Percentiles rank a stretch among this genome's conserved stretches.
phyloP scores from a whole-genome alignment of 768 basidiomycete species.

The Mycena floridula region DNA sequence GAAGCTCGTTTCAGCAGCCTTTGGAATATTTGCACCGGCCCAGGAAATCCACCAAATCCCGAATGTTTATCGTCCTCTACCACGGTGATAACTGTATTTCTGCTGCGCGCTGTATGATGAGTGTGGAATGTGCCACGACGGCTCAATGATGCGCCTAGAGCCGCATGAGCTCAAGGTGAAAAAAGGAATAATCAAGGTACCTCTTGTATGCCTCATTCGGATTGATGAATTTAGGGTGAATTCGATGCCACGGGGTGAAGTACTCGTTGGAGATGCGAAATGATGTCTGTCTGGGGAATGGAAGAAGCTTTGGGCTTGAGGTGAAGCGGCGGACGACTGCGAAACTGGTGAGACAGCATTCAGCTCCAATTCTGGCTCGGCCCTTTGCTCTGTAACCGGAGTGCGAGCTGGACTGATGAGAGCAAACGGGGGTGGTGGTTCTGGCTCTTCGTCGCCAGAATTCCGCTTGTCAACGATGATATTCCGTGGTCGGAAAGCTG shows the following conservation, averaged over 20 bases:
- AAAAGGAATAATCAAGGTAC: not conserved
- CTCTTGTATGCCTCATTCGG: too few relatives aligned
- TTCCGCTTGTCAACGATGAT: too few relatives aligned
- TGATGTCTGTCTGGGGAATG: slow-evolving; percentile 38
- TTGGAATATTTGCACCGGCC: slow-evolving; percentile 52
- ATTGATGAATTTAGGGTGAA: slow-evolving; percentile 6
- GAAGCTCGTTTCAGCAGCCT: slow-evolving; percentile 30
- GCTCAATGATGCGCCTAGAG: too few relatives aligned
- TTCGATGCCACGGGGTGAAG: not conserved
- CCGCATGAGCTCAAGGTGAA: slow-evolving; percentile 11
- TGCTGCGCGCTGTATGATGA: not conserved
- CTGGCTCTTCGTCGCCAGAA: too few relatives aligned
- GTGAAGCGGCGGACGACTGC: not conserved
- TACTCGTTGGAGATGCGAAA: slow-evolving; percentile 14
- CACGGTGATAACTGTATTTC: too few relatives aligned
- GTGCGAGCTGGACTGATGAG: too few relatives aligned
- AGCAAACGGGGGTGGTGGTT: too few relatives aligned
- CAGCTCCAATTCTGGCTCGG: not conserved
- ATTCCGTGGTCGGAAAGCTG: slow-evolving; percentile 7
- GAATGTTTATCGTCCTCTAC: too few relatives aligned
- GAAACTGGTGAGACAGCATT: slow-evolving; percentile 14
- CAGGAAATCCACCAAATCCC: slow-evolving; percentile 71
- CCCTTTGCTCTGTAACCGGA: too few relatives aligned
- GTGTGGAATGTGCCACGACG: too few relatives aligned
- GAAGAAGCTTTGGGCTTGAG: slow-evolving; percentile 43